Evolutionary conservation across 192 early-diverging fungal genomes (phyloP).

Genomic region (Rhizophagus clarus): DNA sequence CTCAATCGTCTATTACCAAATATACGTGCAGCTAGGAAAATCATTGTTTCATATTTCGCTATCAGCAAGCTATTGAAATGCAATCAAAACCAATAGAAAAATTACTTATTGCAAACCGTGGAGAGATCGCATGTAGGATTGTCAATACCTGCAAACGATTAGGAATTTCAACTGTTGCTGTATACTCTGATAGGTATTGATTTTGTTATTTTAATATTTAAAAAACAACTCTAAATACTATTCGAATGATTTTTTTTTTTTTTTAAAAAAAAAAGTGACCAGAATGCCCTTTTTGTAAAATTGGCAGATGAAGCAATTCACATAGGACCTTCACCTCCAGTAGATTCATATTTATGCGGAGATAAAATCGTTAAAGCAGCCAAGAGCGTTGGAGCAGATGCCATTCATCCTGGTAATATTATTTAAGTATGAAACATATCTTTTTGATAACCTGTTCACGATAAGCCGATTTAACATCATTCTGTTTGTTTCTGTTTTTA

Average conservation of each 20-base stretch:
- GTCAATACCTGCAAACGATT: constrained; percentile 87
- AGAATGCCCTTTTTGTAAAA: constrained; percentile 84
- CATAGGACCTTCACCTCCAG: constrained; percentile 78
- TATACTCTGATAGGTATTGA: constrained; percentile 78
- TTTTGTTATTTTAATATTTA: not conserved
- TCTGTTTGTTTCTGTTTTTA: not conserved
- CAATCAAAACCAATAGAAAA: constrained; percentile 61
- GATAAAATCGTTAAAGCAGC: constrained; percentile 79
- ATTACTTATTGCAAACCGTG: constrained; percentile 92
- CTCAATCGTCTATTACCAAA: too few relatives aligned
- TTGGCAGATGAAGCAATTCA: constrained; percentile 86
- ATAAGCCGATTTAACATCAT: constrained; percentile 11
- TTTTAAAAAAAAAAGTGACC: not conserved
- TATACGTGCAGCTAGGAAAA: too few relatives aligned
- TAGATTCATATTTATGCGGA: constrained; percentile 81
- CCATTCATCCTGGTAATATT: constrained; percentile 80
- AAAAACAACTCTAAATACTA: not conserved
- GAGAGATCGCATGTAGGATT: constrained; percentile 92
- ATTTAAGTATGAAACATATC: not conserved
- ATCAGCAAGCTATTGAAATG: too few relatives aligned
- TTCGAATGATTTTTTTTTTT: not conserved
- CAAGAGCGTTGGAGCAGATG: constrained; percentile 76
- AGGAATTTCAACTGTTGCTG: constrained; percentile 91
- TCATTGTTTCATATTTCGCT: too few relatives aligned
- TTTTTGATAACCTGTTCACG: not conserved